A percentile compares a stretch with the other conserved stretches of the same genome.
Conservation (phyloP, 1,284 basidiomycete genomes). For the Salmacisia buchloeana region DNA sequence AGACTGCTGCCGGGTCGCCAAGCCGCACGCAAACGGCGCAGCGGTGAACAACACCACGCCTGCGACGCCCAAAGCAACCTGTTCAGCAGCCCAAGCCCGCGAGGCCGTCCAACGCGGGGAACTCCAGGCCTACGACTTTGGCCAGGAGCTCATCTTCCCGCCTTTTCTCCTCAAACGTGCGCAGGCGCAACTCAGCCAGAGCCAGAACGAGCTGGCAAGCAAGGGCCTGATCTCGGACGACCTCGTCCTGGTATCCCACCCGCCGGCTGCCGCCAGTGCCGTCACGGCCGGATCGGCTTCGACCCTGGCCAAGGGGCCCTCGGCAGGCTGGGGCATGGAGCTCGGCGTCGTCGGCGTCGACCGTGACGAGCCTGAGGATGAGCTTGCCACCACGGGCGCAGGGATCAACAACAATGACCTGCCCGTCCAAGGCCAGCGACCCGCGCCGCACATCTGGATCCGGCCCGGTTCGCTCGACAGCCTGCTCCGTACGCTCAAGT, state of each 20-base stretch:
- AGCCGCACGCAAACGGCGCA: background rate
- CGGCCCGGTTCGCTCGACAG: conserved; percentile 35
- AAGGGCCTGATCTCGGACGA: conserved; percentile 9
- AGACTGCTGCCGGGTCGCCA: conserved; percentile 12
- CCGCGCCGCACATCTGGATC: conserved; percentile 29
- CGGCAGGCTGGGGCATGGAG: conserved; percentile 8
- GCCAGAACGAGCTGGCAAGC: background rate
- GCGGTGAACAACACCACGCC: background rate
- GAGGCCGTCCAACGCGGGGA: conserved; percentile 23
- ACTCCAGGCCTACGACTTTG: conserved; percentile 47
- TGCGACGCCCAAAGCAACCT: conserved; percentile 25
- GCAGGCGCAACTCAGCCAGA: background rate
- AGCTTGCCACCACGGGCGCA: background rate
- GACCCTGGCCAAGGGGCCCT: background rate
- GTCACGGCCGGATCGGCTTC: background rate
- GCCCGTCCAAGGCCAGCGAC: background rate
- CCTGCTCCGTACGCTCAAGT: conserved; percentile 17
- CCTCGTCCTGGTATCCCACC: conserved; percentile 25
- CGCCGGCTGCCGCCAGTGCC: background rate
- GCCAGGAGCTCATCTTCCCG: conserved; percentile 50
- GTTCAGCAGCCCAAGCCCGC: conserved; percentile 19
- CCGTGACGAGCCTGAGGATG: conserved; percentile 11
- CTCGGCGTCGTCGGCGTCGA: conserved; percentile 1
- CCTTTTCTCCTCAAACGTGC: conserved; percentile 38
- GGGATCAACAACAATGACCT: background rate